A percentile compares a stretch with the other conserved stretches of the same genome.
These are phyloP conservation scores for Passalora sequoiae DNA, from an alignment of 2,329 filamentous ascomycete species.

Conservation along the genomic window DNA sequence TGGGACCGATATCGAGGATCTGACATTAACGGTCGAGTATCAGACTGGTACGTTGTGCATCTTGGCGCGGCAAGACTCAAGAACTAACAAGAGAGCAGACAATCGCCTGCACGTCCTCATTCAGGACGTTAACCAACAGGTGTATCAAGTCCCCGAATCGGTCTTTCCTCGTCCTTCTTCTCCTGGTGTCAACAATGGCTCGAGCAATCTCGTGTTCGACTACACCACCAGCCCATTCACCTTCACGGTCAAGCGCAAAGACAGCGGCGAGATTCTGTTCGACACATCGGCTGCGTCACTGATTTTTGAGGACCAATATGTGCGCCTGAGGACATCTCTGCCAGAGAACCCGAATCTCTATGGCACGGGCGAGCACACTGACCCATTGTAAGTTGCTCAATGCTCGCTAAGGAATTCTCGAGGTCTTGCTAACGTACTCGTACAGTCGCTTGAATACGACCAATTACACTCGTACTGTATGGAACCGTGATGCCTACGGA, in stretches of 20 bases:
- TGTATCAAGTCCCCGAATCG: conserved; percentile 68
- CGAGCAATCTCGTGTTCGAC: conserved; percentile 51
- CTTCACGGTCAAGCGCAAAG: conserved; percentile 57
- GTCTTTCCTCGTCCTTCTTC: conserved; percentile 59
- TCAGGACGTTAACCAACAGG: conserved; percentile 61
- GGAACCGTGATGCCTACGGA: conserved; percentile 61
- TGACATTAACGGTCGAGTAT: conserved; percentile 58
- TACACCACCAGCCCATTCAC: conserved; percentile 58
- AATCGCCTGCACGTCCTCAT: conserved; percentile 68
- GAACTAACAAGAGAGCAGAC: too few relatives aligned
- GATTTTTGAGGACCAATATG: conserved; percentile 32
- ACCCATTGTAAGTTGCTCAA: conserved; percentile 49
- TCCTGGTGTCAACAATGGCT: conserved; percentile 18
- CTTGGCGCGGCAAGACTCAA: too few relatives aligned
- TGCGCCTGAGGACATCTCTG: conserved; percentile 66
- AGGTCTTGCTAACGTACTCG: conserved; percentile 3
- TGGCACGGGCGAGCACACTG: conserved; percentile 72
- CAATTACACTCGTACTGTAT: conserved; percentile 65
- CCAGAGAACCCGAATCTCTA: conserved; percentile 67
- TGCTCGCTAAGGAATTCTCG: too few relatives aligned
- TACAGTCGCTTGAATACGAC: conserved; percentile 53
- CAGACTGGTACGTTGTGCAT: conserved; percentile 53
- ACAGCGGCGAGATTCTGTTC: conserved; percentile 29
- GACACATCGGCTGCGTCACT: conserved; percentile 28
- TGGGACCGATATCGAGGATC: conserved; percentile 51